Conservation (phyloP, 768 basidiomycete species). For the Podaxis carcinomalis region DNA sequence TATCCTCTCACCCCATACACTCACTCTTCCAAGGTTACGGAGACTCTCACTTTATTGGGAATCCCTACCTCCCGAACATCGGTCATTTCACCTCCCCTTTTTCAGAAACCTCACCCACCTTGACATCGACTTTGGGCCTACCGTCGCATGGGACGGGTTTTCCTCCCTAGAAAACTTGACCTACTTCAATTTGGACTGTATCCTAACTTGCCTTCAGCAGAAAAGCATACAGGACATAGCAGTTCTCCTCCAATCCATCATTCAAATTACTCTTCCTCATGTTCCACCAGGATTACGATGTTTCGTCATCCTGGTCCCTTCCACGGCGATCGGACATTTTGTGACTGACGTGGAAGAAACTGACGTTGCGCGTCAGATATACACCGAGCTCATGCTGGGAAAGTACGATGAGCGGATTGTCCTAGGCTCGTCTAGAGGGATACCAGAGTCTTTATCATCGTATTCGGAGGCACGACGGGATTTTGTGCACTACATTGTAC, state of each 20-base stretch:
- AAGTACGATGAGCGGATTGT: slow-evolving; percentile 4
- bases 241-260: not conserved
- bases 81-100: not conserved
- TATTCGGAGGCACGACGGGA: not conserved
- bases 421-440: slow-evolving; percentile 5
- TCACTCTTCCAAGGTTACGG: not conserved
- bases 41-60: slow-evolving; percentile 7
- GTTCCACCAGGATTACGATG: not conserved
- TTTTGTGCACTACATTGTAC: slow-evolving; percentile 1
- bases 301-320: not conserved
- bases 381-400: not conserved
- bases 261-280: not conserved
- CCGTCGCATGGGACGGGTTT: not conserved
- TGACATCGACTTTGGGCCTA: not conserved
- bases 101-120: slow-evolving; percentile 7
- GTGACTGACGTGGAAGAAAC: not conserved
- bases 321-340: not conserved
- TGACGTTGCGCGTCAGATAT: not conserved
- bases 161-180: not conserved
- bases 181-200: slow-evolving; percentile 6
- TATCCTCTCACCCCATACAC: not conserved
- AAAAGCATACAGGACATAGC: not conserved
- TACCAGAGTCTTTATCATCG: not conserved
- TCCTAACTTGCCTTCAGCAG: not conserved
- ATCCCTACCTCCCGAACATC: not conserved